Evolutionary conservation across 805 yeast genomes (phyloP), one percentile per base, ranked within the genome.

Genomic region (Monosporozyma yasuniensis): DNA sequence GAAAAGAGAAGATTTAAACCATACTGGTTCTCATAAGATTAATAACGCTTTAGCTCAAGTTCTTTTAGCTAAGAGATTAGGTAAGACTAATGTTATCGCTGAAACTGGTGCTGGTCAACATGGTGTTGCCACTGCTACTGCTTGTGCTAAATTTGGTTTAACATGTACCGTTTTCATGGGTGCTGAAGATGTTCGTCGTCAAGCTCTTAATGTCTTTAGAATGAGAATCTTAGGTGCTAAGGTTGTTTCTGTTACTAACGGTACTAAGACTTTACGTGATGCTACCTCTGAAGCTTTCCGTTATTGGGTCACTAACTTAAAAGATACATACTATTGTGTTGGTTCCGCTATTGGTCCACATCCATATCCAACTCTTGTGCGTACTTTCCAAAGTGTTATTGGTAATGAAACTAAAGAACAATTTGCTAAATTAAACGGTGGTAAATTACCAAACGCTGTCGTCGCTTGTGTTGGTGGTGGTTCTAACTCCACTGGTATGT

Each of bases 401-500:
- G 99, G 99, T 60, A 76, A 81, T 47, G 99, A 93, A 73, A 87
- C 96, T 44, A 89, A 87, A 70, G 83, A 86, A 67, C 96, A 93
- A 72, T 90, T 90, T 72, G 80, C 78, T 56, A 80, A 78, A 56
- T 72, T 84, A 58, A 88, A 87, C 67, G 72, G 79, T 53, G 96
- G 96, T 39, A 83, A 80, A 61, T 75, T 93, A 56, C 99, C 99
- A 45, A 87, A 93, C 62, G 88, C 90, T 18, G 81, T 93, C 41
- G 96, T 93, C 54, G 99, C 99, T 1, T 93, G 99, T 76, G 99
- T 93, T 47, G 99, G 99, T 62, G 99, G 99, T 63, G 99, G 99
- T 50, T 88, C 96, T 18, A 93, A 93, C 76, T 84, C 96, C 47
- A 81, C 95, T 30, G 99, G 99, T 67, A 81, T 91, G 79, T 93